Base-by-base conservation (phyloP, 2,329 filamentous ascomycete genomes). In the Cadophora sp. region DNA sequence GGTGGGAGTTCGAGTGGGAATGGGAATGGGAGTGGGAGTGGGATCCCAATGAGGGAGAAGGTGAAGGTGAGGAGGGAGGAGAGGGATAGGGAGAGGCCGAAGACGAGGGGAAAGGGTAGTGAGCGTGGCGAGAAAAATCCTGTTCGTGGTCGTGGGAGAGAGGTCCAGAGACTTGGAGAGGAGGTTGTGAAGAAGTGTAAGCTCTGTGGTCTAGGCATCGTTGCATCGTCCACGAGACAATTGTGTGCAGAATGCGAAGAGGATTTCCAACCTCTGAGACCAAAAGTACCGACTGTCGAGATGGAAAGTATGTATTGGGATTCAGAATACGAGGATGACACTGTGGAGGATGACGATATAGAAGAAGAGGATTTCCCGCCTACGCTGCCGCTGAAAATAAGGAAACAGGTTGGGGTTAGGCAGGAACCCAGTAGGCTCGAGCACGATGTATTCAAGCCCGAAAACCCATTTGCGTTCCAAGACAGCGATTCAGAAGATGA, bases 351-450 rank as follows among this genome's bases (percentile, higher is more conserved):
- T 13, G 14, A 59, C 33, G 20, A 53, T 33, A n/a, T 39, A 20
- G 11, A 33, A 1, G 59, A 63, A 14, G 48, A 59, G 8, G 59
- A 69, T n/a, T 64, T 68, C 18, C 66, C 64, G n/a, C 67, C 70
- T 8, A 70, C 58, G 1, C 67, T 68, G 8, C 67, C 70, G 4
- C 48, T 68, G 22, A 69, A 71, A 27, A 65, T 69, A 41, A 30
- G 30, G 14, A 68, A 68, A 22, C 48, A 45, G 16, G 20, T 63
- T 4, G 20, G 27, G 36, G 47, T 36, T 9, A 27, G 6, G 18
- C 50, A 55, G 50, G 14, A 53, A 18, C 33, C 20, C 4, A 13
- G 6, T 27, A 41, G 13, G 20, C n/a, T 41, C 3, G 36, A 36
- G n/a, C 33, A 30, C 11, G n/a, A 18, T 5, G n/a, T 33, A 14